A percentile compares a stretch with the other conserved stretches of the same genome.
These are phyloP conservation scores for Psilocybe cyanescens DNA, from an alignment of 768 basidiomycete genomes.

Conservation along the genomic window DNA sequence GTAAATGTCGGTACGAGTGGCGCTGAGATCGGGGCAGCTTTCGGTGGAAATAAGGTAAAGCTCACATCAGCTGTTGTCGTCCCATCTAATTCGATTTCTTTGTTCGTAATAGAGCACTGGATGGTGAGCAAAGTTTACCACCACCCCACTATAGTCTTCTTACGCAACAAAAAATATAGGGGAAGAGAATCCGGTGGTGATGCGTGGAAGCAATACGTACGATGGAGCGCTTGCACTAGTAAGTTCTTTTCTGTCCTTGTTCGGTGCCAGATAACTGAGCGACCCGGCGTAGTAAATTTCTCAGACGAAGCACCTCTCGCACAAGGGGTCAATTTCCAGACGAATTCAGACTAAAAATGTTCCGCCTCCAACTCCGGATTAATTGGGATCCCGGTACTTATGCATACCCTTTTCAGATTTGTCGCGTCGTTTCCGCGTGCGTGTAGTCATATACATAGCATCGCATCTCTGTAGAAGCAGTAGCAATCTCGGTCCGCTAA, in stretches of 20 bases:
- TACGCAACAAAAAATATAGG: conserved; percentile 46
- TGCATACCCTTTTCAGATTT: neutral
- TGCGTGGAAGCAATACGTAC: conserved; percentile 97
- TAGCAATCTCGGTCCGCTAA: conserved; percentile 2
- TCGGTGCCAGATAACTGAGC: conserved; percentile 9
- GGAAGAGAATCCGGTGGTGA: conserved; percentile 97
- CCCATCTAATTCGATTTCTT: conserved; percentile 2
- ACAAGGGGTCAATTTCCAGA: conserved; percentile 86
- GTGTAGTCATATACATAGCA: neutral
- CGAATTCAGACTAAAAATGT: conserved; percentile 30
- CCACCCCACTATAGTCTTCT: conserved; percentile 15
- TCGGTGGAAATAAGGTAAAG: conserved; percentile 91
- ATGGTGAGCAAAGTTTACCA: conserved; percentile 53
- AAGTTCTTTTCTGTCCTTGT: conserved; percentile 23
- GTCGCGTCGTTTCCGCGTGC: neutral
- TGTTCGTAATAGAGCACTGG: conserved; percentile 69
- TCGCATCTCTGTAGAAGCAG: neutral
- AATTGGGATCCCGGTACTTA: conserved; percentile 2
- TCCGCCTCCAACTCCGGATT: conserved; percentile 12
- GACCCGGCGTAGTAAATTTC: conserved; percentile 69
- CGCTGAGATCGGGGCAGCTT: conserved; percentile 76
- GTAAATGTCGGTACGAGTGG: conserved; percentile 65
- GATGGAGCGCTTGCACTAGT: conserved; percentile 89
- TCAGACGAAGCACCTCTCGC: conserved; percentile 88
- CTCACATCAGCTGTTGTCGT: conserved; percentile 10